These are phyloP conservation scores for Rossbeevera mucosa DNA, from an alignment of 768 basidiomycete species.

Conservation along the genomic window DNA sequence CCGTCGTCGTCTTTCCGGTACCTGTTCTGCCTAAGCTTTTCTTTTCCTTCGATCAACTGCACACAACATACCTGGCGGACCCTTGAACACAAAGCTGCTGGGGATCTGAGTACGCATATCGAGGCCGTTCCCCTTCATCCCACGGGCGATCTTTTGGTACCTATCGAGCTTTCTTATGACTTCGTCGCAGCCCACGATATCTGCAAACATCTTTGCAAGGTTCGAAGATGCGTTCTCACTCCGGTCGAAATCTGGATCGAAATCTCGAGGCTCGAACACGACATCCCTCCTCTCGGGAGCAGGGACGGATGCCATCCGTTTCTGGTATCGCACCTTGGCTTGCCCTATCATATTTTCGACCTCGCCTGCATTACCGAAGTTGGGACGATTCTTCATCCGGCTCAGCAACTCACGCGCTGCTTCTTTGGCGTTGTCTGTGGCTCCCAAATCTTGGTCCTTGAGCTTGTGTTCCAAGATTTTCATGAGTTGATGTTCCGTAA, in stretches of 20 bases:
- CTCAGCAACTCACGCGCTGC: constrained; percentile 50
- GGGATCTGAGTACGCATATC: constrained; percentile 52
- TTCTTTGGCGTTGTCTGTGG: constrained; percentile 52
- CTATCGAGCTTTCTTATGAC: constrained; percentile 44
- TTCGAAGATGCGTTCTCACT: constrained; percentile 44
- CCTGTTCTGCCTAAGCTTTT: constrained; percentile 33
- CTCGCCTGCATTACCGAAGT: constrained; percentile 65
- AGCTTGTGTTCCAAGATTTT: constrained; percentile 55
- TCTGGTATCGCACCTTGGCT: constrained; percentile 48
- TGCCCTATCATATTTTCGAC: constrained; percentile 58
- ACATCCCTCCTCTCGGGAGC: constrained; percentile 23
- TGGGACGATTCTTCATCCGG: constrained; percentile 40
- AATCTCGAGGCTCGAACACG: constrained; percentile 46
- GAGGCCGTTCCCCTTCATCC: constrained; percentile 38
- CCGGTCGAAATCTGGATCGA: constrained; percentile 62
- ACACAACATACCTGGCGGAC: constrained; percentile 53
- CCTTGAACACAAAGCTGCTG: constrained; percentile 65
- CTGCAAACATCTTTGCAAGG: constrained; percentile 55
- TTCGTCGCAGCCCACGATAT: constrained; percentile 58
- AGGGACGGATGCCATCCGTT: constrained; percentile 32
- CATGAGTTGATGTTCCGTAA: constrained; percentile 48
- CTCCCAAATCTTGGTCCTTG: constrained; percentile 51
- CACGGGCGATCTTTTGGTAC: constrained; percentile 50
- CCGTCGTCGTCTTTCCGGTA: constrained; percentile 61
- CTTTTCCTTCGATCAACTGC: neutral